Base-by-base conservation (phyloP, 1,284 basidiomycete species). In the Hortiboletus rubellus region DNA sequence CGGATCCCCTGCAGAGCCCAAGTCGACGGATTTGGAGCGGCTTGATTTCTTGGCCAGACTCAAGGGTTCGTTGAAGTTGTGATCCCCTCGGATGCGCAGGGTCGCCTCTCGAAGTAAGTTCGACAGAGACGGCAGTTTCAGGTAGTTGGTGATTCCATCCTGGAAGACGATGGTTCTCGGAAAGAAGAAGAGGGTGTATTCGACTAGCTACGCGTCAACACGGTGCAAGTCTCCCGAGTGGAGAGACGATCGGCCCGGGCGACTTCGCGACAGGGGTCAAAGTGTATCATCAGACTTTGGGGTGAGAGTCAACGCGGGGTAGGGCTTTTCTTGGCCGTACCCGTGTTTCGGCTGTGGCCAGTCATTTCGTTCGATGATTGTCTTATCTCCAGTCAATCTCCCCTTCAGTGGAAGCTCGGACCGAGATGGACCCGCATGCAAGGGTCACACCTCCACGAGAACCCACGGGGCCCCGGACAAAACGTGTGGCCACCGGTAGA, bases 41-140 rank as follows among this genome's bases (percentile, higher is more conserved):
- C 12, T 12, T 11, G 33, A 33, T 50, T 27, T 37, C 15, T 7
- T 38, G 24, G 22, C 22, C 22, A 22, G 38, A 45, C 17, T 18
- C 11, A 10, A 48, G 34, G 46, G 27, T 18, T 27, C 22, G n/a
- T 50, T 22, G 22, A 22, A 22, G 22, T 22, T 11, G 22, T 50
- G 64, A 56, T 63, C 54, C 54, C 44, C 64, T 65, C 55, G 66
- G 64, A 66, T 57, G 57, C 38, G 46, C 62, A 60, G 46, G 43
- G 48, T 33, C 55, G 33, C 43, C 22, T 43, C 27, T 27, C 27
- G 27, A 6, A 7, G 27, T 27, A 6, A 27, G 27, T 27, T 27
- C 27, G 7, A 34, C 33, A 12, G 10, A 34, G 33, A 14, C 27
- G 27, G 31, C 18, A 11, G 36, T 41, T 57, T 50, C 17, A n/a